Percentiles rank a stretch among this genome's conserved stretches.
Conservation (phyloP, 164 flowering plant species). For the Aristolochia californica region DNA sequence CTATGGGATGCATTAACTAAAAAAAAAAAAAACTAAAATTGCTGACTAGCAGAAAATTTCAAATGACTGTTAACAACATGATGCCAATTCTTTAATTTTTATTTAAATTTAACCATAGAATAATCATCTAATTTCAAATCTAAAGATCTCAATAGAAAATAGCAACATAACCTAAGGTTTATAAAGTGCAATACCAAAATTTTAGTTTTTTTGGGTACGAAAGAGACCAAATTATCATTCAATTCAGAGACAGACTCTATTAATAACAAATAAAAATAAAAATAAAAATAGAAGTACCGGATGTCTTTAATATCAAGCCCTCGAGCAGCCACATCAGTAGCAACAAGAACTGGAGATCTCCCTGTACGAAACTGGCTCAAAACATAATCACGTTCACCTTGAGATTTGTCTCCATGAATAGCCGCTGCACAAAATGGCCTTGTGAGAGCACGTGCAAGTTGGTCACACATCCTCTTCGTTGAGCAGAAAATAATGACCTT, state of each 20-base stretch:
- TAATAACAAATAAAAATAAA: neutral
- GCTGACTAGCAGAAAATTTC: too few species aligned
- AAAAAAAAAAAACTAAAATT: too few species aligned
- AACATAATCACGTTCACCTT: slow-evolving; percentile 70
- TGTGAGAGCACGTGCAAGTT: slow-evolving; percentile 46
- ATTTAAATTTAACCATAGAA: too few species aligned
- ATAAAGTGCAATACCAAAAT: too few species aligned
- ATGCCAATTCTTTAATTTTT: too few species aligned
- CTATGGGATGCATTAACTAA: too few species aligned
- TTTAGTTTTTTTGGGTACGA: too few species aligned
- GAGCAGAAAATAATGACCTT: slow-evolving; percentile 75
- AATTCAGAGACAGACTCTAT: neutral
- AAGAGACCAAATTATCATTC: too few species aligned
- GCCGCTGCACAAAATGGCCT: slow-evolving; percentile 78
- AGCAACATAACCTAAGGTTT: too few species aligned
- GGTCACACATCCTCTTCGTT: slow-evolving; percentile 88
- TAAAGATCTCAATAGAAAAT: too few species aligned
- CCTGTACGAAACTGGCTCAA: slow-evolving; percentile 70
- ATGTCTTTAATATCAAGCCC: slow-evolving; percentile 81
- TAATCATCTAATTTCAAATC: too few species aligned
- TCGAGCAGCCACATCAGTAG: slow-evolving; percentile 93
- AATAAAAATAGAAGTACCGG: slow-evolving; percentile 28
- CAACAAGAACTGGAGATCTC: slow-evolving; percentile 67
- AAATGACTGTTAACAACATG: too few species aligned
- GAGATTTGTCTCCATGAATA: slow-evolving; percentile 88